phyloP scores from a whole-genome alignment of 2,329 filamentous ascomycete genomes.

The Orbilia oligospora region DNA sequence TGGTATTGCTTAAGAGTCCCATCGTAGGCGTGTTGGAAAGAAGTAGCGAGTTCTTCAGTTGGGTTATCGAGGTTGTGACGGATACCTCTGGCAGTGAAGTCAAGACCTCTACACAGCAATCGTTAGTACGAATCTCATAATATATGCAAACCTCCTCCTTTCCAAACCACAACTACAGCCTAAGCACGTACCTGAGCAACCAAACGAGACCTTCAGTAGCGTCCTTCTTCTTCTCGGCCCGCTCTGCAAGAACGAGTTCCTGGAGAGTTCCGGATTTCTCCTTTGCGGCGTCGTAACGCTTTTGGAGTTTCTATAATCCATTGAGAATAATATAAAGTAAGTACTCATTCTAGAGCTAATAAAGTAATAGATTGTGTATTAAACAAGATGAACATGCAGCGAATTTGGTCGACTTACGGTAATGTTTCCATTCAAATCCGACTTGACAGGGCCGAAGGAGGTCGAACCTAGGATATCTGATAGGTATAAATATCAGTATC shows the following conservation, averaged over 20 bases:
- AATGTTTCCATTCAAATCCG: constrained; percentile 90
- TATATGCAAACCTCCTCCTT: no score
- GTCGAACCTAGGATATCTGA: constrained; percentile 76
- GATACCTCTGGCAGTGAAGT: constrained; percentile 91
- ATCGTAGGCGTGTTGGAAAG: constrained; percentile 88
- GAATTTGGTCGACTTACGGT: not conserved
- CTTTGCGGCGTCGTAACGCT: constrained; percentile 83
- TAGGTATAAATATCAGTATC: no score
- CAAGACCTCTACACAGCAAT: constrained; percentile 77
- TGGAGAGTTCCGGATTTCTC: constrained; percentile 86
- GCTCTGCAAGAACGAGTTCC: constrained; percentile 85
- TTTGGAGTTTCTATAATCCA: constrained; percentile 81
- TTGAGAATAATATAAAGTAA: no score
- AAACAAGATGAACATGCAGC: not conserved
- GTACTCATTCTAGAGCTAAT: not conserved
- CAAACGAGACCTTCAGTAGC: constrained; percentile 92
- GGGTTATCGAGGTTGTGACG: constrained; percentile 80
- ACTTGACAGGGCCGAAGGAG: constrained; percentile 92
- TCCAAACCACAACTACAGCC: no score
- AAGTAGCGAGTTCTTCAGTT: constrained; percentile 82
- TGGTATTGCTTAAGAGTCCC: constrained; percentile 92
- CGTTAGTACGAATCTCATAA: no score
- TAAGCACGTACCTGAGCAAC: constrained; percentile 66
- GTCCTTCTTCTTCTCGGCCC: constrained; percentile 80
- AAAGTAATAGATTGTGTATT: not conserved